Percentiles rank a stretch among this genome's conserved stretches.
Conservation (phyloP, 805 yeast species). For the Ogataea kodamae region DNA sequence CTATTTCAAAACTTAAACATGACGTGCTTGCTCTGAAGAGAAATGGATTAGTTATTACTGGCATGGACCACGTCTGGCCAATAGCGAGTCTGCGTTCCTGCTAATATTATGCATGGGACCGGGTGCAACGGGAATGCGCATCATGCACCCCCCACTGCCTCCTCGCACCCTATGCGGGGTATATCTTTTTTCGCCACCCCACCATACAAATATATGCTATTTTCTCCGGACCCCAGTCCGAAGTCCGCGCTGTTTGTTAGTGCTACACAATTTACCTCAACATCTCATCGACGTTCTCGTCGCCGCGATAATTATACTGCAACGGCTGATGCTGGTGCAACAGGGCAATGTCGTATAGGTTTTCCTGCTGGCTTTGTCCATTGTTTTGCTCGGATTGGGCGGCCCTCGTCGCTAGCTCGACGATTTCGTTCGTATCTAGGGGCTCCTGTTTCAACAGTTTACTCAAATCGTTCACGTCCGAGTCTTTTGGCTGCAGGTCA, state of each 20-base stretch:
- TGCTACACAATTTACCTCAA: no score
- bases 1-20: neutral
- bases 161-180: no score
- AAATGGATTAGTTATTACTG: no score
- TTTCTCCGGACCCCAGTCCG: no score
- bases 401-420: conserved; percentile 25
- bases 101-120: no score
- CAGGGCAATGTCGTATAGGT: conserved; percentile 19
- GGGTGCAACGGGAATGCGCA: no score
- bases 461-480: conserved; percentile 22
- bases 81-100: no score
- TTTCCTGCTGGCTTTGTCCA: conserved; percentile 13
- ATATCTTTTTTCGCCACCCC: no score
- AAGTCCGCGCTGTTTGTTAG: no score
- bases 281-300: conserved; percentile 25
- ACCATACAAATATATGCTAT: neutral
- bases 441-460: conserved; percentile 21
- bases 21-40: neutral
- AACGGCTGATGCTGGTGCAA: conserved; percentile 21
- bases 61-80: no score
- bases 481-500: conserved; percentile 17
- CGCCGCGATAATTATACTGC: conserved; percentile 15
- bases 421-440: conserved; percentile 23
- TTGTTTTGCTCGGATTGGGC: conserved; percentile 18
- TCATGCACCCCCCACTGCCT: no score